Percentiles rank a stretch among this genome's conserved stretches.
Evolutionary conservation across 805 yeast species (phyloP).

Genomic region (Kluyveromyces lactis): DNA sequence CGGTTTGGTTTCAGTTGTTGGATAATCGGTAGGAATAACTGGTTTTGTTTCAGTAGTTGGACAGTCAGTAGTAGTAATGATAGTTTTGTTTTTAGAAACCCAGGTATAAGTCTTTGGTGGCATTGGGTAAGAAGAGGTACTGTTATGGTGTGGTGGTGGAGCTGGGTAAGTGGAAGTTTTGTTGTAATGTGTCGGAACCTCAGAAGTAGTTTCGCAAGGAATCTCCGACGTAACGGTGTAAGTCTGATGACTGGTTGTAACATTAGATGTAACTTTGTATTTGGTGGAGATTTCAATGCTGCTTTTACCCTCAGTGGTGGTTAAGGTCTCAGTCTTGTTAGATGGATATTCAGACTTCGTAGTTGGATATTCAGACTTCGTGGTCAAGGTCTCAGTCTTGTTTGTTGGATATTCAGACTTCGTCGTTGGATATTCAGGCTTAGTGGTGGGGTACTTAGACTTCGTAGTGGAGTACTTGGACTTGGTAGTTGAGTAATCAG

Average conservation of each 20-base stretch:
- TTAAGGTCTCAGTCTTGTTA: not conserved
- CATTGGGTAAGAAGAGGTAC: not conserved
- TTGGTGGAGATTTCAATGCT: not conserved
- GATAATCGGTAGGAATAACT: not conserved
- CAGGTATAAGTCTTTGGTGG: not conserved
- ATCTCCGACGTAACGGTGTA: not conserved
- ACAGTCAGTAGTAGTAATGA: not conserved
- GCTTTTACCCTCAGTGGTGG: not conserved
- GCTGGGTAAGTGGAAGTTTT: not conserved
- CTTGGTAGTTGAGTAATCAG: too few relatives aligned
- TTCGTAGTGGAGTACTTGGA: too few relatives aligned
- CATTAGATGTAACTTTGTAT: not conserved
- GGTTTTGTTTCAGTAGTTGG: not conserved
- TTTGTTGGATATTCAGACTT: not conserved
- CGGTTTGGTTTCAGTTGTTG: not conserved
- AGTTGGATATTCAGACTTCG: not conserved
- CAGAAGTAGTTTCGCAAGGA: not conserved
- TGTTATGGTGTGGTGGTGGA: not conserved
- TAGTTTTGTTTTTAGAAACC: not conserved
- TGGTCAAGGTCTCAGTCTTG: not conserved
- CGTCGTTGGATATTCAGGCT: not conserved
- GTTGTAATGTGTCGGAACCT: not conserved
- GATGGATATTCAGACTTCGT: not conserved
- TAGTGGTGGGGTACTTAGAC: too few relatives aligned
- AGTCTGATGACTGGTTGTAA: not conserved